These are phyloP conservation scores for Fulvia fulva DNA, from an alignment of 2,329 filamentous ascomycete species.

Conservation along the genomic window DNA sequence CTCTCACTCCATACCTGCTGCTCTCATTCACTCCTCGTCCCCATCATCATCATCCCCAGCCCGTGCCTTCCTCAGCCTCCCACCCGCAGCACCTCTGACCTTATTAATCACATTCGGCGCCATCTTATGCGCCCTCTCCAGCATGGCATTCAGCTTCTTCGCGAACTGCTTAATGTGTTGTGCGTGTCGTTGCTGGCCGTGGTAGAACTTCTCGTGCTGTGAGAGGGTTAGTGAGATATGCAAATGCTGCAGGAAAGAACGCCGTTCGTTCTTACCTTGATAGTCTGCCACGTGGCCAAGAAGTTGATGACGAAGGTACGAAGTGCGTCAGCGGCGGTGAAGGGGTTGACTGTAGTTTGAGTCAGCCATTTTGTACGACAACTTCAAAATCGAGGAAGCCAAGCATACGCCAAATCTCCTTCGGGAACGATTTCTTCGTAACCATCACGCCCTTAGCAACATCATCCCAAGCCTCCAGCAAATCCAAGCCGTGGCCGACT, in stretches of 20 bases:
- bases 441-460: background rate
- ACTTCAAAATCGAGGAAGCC: background rate
- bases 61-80: background rate
- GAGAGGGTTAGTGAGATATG: background rate
- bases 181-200: background rate
- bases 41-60: background rate
- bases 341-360: background rate
- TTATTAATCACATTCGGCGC: background rate
- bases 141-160: background rate
- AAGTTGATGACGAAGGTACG: background rate
- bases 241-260: background rate
- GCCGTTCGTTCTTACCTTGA: background rate
- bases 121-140: background rate
- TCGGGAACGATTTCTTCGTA: background rate
- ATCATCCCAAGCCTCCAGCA: background rate
- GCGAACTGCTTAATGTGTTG: background rate
- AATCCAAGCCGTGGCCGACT: background rate
- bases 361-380: too few relatives aligned
- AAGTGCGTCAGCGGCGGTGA: background rate
- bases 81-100: background rate
- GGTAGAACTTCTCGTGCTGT: background rate
- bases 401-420: background rate
- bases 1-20: too few relatives aligned
- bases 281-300: background rate
- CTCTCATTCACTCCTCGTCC: background rate